Conservation (phyloP, 306 rosid species). For the Castanea sativa region DNA sequence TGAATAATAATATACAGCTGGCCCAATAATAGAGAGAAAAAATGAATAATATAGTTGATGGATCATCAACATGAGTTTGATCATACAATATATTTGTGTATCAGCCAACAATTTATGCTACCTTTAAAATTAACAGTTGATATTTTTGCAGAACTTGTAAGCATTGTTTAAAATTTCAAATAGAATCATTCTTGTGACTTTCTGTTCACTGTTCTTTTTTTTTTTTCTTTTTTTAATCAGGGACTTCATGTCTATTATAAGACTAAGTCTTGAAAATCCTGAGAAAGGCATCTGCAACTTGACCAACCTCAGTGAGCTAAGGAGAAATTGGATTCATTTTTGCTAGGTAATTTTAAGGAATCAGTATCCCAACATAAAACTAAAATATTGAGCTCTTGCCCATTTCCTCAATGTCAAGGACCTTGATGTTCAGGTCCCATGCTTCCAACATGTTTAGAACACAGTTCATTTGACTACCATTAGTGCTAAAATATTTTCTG, state of each 20-base stretch:
- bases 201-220: not conserved
- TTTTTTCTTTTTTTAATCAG: too few relatives aligned
- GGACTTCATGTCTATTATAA: not conserved
- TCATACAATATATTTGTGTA: not conserved
- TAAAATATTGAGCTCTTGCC: too few relatives aligned
- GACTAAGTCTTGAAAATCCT: not conserved
- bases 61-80: not conserved
- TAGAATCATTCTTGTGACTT: not conserved
- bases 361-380: not conserved
- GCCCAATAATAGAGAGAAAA: not conserved
- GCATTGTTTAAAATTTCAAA: not conserved
- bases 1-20: not conserved
- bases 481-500: too few relatives aligned
- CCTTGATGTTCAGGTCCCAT: too few relatives aligned
- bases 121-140: not conserved
- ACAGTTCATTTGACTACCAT: too few relatives aligned
- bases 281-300: not conserved
- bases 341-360: not conserved
- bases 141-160: not conserved
- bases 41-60: not conserved
- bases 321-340: not conserved
- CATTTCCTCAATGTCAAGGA: too few relatives aligned
- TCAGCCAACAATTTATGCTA: not conserved
- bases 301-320: not conserved
- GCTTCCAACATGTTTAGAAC: too few relatives aligned